Evolutionary conservation across 179 eudicot species (phyloP).

Genomic region (Actinidia polygama): DNA sequence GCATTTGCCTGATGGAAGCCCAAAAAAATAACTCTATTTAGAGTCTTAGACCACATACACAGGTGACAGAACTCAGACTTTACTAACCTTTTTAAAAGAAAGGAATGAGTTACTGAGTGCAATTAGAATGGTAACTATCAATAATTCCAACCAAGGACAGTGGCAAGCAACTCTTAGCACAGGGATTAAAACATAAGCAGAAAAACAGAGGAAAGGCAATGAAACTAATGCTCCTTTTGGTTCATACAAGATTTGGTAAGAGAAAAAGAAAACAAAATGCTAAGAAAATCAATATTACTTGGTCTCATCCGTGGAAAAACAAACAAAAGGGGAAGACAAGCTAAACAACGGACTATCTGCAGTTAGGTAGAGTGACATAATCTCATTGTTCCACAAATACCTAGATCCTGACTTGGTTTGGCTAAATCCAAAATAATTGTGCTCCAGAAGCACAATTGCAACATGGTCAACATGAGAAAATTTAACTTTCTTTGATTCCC

Average conservation of each 20-base stretch:
- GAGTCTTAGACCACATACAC: slow-evolving; percentile 1
- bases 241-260: neutral
- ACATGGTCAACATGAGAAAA: neutral
- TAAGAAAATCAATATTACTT: neutral
- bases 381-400: neutral
- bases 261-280: neutral
- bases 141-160: neutral
- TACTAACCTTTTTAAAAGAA: neutral
- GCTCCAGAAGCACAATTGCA: neutral
- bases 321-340: neutral
- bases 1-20: slow-evolving; percentile 41
- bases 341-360: neutral
- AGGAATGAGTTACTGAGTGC: neutral
- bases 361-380: neutral
- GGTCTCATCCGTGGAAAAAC: neutral
- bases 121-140: neutral
- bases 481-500: neutral
- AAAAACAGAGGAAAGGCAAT: neutral
- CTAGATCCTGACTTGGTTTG: neutral
- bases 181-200: neutral
- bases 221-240: neutral
- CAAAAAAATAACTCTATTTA: neutral
- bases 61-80: neutral
- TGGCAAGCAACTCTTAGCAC: neutral
- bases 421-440: neutral